Conservation (phyloP, 768 basidiomycete species). For the Agaricus sinodeliciosus region DNA sequence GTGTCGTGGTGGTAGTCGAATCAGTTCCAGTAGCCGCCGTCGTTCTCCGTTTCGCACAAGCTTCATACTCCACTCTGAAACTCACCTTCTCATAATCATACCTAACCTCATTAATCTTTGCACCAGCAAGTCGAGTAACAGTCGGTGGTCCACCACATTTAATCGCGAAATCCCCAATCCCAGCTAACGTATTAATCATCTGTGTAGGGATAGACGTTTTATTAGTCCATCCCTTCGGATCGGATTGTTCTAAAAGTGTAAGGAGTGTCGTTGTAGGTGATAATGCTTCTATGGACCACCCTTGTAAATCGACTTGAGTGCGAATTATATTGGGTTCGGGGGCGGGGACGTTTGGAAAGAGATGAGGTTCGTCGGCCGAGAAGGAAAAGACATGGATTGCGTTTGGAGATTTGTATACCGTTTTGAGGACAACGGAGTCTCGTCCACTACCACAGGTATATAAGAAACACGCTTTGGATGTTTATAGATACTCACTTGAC, state of each 20-base stretch:
- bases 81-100: conserved; percentile 85
- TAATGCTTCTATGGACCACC: conserved; percentile 94
- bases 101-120: conserved; percentile 61
- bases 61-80: conserved; percentile 83
- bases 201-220: conserved; percentile 92
- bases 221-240: conserved; percentile 96
- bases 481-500: conserved; percentile 57
- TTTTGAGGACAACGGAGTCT: conserved; percentile 86
- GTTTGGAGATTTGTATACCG: conserved; percentile 94
- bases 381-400: conserved; percentile 95
- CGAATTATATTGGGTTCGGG: conserved; percentile 77
- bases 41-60: conserved; percentile 41
- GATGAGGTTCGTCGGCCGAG: conserved; percentile 82
- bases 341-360: conserved; percentile 71
- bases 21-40: no score
- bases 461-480: conserved; percentile 5
- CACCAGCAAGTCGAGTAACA: conserved; percentile 77
- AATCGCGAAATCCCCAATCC: conserved; percentile 93
- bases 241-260: conserved; percentile 92
- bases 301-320: conserved; percentile 96
- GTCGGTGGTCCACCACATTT: conserved; percentile 93
- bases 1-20: no score
- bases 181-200: conserved; percentile 85
- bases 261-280: conserved; percentile 93
- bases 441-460: conserved; percentile 53